Conservation (phyloP, 495 filamentous ascomycete species). For the Friedmanniomyces endolithicus region DNA sequence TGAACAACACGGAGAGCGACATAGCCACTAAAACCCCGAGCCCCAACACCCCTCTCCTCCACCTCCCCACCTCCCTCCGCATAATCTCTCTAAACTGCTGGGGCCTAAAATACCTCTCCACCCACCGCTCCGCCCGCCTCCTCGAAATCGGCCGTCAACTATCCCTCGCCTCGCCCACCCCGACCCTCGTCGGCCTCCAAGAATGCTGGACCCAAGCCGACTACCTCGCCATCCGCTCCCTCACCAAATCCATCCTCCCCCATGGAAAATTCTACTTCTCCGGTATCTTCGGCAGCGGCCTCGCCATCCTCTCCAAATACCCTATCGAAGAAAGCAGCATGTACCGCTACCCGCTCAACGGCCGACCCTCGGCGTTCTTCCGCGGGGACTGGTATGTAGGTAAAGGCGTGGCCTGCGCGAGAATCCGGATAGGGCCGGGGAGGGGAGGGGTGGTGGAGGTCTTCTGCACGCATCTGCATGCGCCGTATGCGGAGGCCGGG, state of each 20-base stretch:
- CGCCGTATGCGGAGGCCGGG: slow-evolving; percentile 74
- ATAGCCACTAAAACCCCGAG: background rate
- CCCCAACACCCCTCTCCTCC: background rate
- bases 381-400: slow-evolving; percentile 92
- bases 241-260: slow-evolving; percentile 67
- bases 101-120: slow-evolving; percentile 82
- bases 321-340: slow-evolving; percentile 89
- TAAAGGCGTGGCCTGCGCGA: slow-evolving; percentile 81
- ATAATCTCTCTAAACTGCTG: slow-evolving; percentile 88
- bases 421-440: slow-evolving; percentile 58
- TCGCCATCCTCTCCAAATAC: slow-evolving; percentile 90
- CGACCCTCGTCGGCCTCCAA: slow-evolving; percentile 85
- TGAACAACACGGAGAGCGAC: background rate
- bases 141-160: slow-evolving; percentile 56
- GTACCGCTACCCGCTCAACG: slow-evolving; percentile 81
- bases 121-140: slow-evolving; percentile 66
- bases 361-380: slow-evolving; percentile 83
- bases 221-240: slow-evolving; percentile 65
- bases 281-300: slow-evolving; percentile 76
- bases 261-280: slow-evolving; percentile 90
- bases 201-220: slow-evolving; percentile 93
- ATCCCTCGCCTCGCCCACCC: slow-evolving; percentile 43
- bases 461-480: slow-evolving; percentile 90
- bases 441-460: slow-evolving; percentile 67
- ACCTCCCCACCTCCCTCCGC: slow-evolving; percentile 36